These are phyloP conservation scores for Stachybotrys elegans DNA, from an alignment of 2,329 filamentous ascomycete species.

Conservation along the genomic window DNA sequence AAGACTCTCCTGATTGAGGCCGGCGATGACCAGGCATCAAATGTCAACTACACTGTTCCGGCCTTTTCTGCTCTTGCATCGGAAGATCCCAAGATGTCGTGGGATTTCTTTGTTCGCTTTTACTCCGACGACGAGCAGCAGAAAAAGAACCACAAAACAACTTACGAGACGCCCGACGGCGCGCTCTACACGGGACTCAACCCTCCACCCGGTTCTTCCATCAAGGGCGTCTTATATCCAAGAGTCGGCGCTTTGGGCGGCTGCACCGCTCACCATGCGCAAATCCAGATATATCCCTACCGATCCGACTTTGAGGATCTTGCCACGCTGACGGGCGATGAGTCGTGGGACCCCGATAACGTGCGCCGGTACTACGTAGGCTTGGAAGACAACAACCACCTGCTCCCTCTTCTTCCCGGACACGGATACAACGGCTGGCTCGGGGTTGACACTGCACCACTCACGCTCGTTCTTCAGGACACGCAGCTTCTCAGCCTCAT, in stretches of 20 bases:
- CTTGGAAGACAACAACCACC: conserved; percentile 50
- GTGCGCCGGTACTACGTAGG: conserved; percentile 53
- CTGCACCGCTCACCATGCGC: conserved; percentile 51
- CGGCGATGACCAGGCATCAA: conserved; percentile 49
- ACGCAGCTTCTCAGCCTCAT: conserved; percentile 42
- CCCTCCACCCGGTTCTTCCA: conserved; percentile 45
- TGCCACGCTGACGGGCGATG: conserved; percentile 47
- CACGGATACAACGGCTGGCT: conserved; percentile 58
- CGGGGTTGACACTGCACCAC: conserved; percentile 41
- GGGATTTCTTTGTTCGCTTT: conserved; percentile 57
- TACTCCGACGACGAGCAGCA: conserved; percentile 46
- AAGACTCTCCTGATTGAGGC: conserved; percentile 57
- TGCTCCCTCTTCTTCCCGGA: conserved; percentile 33
- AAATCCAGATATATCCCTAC: conserved; percentile 48
- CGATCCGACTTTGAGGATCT: conserved; percentile 50
- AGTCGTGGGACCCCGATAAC: conserved; percentile 47
- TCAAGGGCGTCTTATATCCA: conserved; percentile 53
- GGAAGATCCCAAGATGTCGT: conserved; percentile 46
- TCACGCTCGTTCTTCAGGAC: conserved; percentile 47
- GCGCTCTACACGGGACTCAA: conserved; percentile 44
- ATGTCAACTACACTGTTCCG: conserved; percentile 44
- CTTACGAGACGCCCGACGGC: conserved; percentile 45
- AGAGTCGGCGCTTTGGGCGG: conserved; percentile 52
- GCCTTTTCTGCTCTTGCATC: conserved; percentile 43
- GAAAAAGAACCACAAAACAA: conserved; percentile 49